These are phyloP conservation scores for Tylopilus vinaceipallidus DNA, from an alignment of 768 basidiomycete species.

Conservation along the genomic window DNA sequence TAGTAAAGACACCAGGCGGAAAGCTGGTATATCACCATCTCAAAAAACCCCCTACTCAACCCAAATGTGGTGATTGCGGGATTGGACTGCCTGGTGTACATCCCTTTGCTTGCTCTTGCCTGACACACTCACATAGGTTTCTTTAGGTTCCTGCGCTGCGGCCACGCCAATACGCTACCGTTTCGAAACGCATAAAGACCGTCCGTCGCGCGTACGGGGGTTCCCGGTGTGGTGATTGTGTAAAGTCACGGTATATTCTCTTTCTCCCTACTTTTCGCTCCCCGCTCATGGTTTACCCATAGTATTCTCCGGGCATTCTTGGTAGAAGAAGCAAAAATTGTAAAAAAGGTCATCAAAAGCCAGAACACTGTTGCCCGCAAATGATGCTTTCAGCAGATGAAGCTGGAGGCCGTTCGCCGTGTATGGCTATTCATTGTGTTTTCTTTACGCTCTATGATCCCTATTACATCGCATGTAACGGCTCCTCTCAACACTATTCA, in stretches of 20 bases:
- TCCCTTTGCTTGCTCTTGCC: slow-evolving; percentile 10
- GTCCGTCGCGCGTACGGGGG: slow-evolving; percentile 97
- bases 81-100: slow-evolving; percentile 90
- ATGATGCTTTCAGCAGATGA: slow-evolving; percentile 12
- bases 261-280: not conserved
- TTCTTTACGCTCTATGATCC: slow-evolving; percentile 10
- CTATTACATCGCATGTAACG: slow-evolving; percentile 24
- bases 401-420: slow-evolving; percentile 2
- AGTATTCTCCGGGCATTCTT: slow-evolving; percentile 98
- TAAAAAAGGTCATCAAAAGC: slow-evolving; percentile 98
- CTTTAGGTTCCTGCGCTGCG: slow-evolving; percentile 93
- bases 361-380: slow-evolving; percentile 39
- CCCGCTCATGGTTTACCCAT: not conserved
- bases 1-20: slow-evolving; percentile 98
- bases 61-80: slow-evolving; percentile 99
- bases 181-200: slow-evolving; percentile 97
- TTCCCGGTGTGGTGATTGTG: slow-evolving; percentile 94
- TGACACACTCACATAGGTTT: not conserved
- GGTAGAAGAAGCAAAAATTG: slow-evolving; percentile 99
- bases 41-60: slow-evolving; percentile 88
- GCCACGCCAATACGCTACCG: slow-evolving; percentile 91
- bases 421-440: slow-evolving; percentile 13
- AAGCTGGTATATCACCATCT: slow-evolving; percentile 97
- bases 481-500: slow-evolving; percentile 9
- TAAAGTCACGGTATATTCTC: slow-evolving; percentile 82